Evolutionary conservation across 805 yeast genomes (phyloP), one percentile per base, ranked within the genome.

Genomic region (Ogataea ganodermae): DNA sequence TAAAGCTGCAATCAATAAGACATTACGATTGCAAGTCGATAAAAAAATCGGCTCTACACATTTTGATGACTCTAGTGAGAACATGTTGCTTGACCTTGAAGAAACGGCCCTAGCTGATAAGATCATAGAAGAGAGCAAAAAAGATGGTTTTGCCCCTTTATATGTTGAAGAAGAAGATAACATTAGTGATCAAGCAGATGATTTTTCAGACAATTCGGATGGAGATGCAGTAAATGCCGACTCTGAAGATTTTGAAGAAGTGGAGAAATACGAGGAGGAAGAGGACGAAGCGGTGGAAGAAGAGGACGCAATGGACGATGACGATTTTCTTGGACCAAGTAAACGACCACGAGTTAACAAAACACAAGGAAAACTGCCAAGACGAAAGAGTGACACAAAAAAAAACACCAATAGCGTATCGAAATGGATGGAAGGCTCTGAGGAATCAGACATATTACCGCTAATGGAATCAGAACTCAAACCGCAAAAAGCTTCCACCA

Each of bases 1-100:
- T 46, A 59, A 62, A 35, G 69, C 78, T 2, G 86, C 86, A 1
- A 59, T 77, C 21, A 73, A 73, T 52, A 61, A 76, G 48, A 81
- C 86, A 0, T 61, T 69, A 18, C 56, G 56, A 20, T 63, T 69
- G 4, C 66, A 65, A 17, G 2, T 3, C 23, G 69, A 66, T 46
- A 53, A 60, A 50, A 61, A 37, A 3, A 27, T 52, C 12, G 23
- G 48, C 3, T 10, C 23, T 5, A 18, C 27, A 12, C 71, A 67
- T 23, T 70, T 66, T 5, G 57, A 57, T n/a, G 62, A 55, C 13
- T 67, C 60, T 6, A 68, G 64, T 12, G 73, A 63, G 6, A 68
- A 62, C 21, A 73, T 63, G 3, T 63, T 62, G 16, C 51, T 70
- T 33, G 67, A 68, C 20, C 68, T 66, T 6, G 73, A 73, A 36